Evolutionary conservation across 371 early-diverging fungal genomes (phyloP).

Genomic region (Haplosporangium sp.): DNA sequence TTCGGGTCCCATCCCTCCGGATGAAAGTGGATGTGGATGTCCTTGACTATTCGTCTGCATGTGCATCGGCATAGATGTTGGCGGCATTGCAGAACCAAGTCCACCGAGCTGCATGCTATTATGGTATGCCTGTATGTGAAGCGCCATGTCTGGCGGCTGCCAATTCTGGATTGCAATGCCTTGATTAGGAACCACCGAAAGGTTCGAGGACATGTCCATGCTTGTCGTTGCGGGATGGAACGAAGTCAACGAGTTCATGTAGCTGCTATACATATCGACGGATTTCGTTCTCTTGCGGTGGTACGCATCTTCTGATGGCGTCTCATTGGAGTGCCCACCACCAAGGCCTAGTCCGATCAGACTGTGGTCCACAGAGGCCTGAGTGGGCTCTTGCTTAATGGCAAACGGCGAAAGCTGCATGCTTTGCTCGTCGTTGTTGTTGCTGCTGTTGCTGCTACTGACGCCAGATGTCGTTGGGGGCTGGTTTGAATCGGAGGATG

Average conservation of each 20-base stretch:
- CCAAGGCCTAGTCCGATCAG: slow-evolving; percentile 37
- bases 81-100: slow-evolving; percentile 30
- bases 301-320: slow-evolving; percentile 30
- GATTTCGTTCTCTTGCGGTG: slow-evolving; percentile 54
- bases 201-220: slow-evolving; percentile 22
- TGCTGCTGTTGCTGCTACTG: slow-evolving; percentile 8
- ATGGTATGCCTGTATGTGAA: slow-evolving; percentile 42
- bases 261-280: slow-evolving; percentile 50
- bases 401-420: background rate
- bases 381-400: slow-evolving; percentile 29
- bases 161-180: slow-evolving; percentile 46
- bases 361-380: slow-evolving; percentile 8
- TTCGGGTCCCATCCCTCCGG: slow-evolving; percentile 17
- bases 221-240: slow-evolving; percentile 21
- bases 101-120: slow-evolving; percentile 41
- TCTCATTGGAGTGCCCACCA: slow-evolving; percentile 4
- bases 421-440: slow-evolving; percentile 10
- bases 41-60: slow-evolving; percentile 37
- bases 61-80: slow-evolving; percentile 31
- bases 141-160: slow-evolving; percentile 54
- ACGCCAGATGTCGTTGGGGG: background rate
- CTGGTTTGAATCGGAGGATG: slow-evolving; percentile 6
- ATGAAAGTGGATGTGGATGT: slow-evolving; percentile 22
- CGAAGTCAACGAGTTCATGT: slow-evolving; percentile 26
- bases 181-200: slow-evolving; percentile 14